These are phyloP conservation scores for Prunus mira DNA, from an alignment of 306 rosid species.

Conservation along the genomic window DNA sequence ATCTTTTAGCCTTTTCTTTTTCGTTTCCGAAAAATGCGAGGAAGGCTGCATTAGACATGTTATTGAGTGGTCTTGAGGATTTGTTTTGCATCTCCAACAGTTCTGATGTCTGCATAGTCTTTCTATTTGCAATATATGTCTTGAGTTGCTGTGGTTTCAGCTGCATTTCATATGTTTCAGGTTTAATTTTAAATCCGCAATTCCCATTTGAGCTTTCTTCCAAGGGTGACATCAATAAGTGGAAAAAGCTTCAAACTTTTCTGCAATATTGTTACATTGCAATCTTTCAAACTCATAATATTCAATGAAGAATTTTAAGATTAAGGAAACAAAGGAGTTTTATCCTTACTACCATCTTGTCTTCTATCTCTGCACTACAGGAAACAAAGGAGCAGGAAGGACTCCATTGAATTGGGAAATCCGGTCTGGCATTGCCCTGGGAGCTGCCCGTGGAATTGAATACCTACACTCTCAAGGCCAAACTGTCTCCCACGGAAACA, in stretches of 20 bases:
- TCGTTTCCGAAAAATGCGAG: no score
- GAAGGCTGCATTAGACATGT: background rate
- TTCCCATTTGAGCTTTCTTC: background rate
- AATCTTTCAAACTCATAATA: background rate
- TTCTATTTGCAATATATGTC: background rate
- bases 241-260: background rate
- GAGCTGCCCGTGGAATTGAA: constrained; percentile 42
- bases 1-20: background rate
- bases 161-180: background rate
- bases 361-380: constrained; percentile 17
- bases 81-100: background rate
- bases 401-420: constrained; percentile 53
- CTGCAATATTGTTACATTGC: background rate
- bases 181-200: background rate
- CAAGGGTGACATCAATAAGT: background rate
- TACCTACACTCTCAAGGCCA: constrained; percentile 49
- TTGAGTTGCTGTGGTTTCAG: background rate
- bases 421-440: constrained; percentile 46
- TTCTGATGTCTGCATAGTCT: background rate
- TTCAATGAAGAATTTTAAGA: background rate
- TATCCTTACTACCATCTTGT: background rate
- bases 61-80: constrained; percentile 1
- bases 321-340: background rate
- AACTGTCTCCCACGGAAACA: constrained; percentile 44
- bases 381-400: constrained; percentile 54